Evolutionary conservation across 129 eudicot genomes (phyloP).

Genomic region (Pittosporum tobira): DNA sequence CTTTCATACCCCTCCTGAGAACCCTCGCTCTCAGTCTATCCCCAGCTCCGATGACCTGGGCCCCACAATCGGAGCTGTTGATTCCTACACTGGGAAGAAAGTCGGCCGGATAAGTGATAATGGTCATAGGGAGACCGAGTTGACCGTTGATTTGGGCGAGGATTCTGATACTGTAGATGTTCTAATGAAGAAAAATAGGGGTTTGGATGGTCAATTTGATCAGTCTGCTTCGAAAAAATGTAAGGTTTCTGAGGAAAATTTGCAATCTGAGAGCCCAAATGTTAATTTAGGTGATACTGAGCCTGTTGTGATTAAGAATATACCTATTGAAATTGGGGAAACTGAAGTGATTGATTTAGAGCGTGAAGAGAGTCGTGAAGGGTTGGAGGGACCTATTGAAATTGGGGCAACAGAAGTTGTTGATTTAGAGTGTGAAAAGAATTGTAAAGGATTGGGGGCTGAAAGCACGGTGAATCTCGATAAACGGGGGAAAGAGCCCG

Average conservation of each 20-base stretch:
- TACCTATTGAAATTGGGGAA: background rate
- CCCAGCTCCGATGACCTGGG: slow-evolving; percentile 3
- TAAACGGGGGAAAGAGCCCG: background rate
- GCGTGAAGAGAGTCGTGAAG: background rate
- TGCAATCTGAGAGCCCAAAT: background rate
- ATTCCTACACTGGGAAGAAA: background rate
- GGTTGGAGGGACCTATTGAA: background rate
- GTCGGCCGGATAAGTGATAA: background rate
- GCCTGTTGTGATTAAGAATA: background rate
- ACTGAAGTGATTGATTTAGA: background rate
- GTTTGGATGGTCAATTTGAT: background rate
- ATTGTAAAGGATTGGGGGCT: background rate
- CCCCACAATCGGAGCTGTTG: slow-evolving; percentile 5
- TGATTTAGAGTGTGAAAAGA: background rate
- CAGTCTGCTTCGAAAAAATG: background rate
- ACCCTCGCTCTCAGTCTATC: slow-evolving; percentile 5
- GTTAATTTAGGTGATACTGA: background rate
- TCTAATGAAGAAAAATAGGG: background rate
- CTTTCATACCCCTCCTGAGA: slow-evolving; percentile 10
- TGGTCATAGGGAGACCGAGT: no score
- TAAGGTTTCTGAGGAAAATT: background rate
- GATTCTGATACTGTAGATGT: no score
- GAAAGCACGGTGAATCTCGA: background rate
- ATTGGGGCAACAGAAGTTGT: background rate
- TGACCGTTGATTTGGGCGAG: no score